These are phyloP conservation scores for Solanum arcanum DNA, from an alignment of 257 asterid species.

Conservation along the genomic window DNA sequence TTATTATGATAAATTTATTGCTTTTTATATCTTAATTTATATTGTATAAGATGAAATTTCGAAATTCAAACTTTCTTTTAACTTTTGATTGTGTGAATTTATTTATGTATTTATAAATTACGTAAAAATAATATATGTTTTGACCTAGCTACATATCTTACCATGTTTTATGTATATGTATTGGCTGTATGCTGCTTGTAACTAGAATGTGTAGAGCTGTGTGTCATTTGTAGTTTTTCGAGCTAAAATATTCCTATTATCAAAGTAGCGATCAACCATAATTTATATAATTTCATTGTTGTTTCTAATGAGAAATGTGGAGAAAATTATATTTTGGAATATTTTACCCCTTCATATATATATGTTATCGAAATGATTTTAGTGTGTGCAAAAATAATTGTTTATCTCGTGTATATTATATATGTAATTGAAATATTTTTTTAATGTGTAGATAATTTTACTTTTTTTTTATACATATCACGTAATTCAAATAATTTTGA, in stretches of 20 bases:
- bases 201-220: constrained; percentile 60
- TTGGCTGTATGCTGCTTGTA: constrained; percentile 87
- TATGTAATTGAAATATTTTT: not conserved
- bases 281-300: not conserved
- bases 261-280: not conserved
- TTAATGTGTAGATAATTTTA: not conserved
- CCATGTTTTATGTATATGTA: constrained; percentile 22
- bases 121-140: no score
- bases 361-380: not conserved
- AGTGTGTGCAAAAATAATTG: not conserved
- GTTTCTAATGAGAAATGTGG: not conserved
- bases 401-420: not conserved
- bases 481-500: no score
- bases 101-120: no score
- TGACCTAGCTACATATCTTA: not conserved
- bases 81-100: no score
- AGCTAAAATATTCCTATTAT: constrained; percentile 25
- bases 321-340: not conserved
- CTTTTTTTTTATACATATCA: no score
- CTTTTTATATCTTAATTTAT: no score
- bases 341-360: not conserved
- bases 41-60: not conserved
- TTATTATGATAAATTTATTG: no score
- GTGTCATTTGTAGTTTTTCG: constrained; percentile 57
- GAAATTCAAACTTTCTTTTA: not conserved